Percentiles rank a stretch among this genome's conserved stretches.
phyloP scores from a whole-genome alignment of 208 protist genomes.

The Novymonas esmeraldas region DNA sequence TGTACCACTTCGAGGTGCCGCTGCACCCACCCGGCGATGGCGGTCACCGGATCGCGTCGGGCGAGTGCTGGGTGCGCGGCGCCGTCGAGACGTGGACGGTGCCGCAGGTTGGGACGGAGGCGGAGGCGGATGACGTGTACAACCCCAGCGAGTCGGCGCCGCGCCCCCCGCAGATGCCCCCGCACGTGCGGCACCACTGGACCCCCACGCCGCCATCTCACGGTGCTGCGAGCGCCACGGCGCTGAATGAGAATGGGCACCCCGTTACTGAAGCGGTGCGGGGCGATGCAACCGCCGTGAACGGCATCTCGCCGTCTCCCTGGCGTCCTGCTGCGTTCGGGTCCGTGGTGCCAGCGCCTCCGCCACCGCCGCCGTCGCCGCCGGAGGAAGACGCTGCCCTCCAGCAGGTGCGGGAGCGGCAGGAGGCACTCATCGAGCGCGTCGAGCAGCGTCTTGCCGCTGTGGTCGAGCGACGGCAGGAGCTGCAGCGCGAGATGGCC shows the following conservation, averaged over 20 bases:
- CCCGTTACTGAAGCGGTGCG: too few relatives aligned
- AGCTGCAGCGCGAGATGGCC: constrained; percentile 24
- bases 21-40: constrained; percentile 10
- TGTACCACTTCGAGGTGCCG: constrained; percentile 5
- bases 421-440: constrained; percentile 25
- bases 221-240: too few relatives aligned
- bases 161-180: background rate
- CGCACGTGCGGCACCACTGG: background rate
- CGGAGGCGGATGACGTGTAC: background rate
- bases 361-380: background rate
- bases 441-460: constrained; percentile 32
- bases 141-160: background rate
- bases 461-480: constrained; percentile 17
- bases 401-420: constrained; percentile 22
- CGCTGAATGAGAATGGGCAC: too few relatives aligned
- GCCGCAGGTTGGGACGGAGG: background rate
- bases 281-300: too few relatives aligned
- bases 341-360: background rate
- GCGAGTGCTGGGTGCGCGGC: constrained; percentile 18
- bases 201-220: too few relatives aligned
- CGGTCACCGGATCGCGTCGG: constrained; percentile 8
- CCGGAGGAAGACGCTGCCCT: constrained; percentile 11
- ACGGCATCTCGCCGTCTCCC: background rate
- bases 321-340: background rate
- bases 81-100: constrained; percentile 13